A percentile compares a stretch with the other conserved stretches of the same genome.
Evolutionary conservation across 306 rosid species (phyloP).

Genomic region (Lithocarpus polystachyus): DNA sequence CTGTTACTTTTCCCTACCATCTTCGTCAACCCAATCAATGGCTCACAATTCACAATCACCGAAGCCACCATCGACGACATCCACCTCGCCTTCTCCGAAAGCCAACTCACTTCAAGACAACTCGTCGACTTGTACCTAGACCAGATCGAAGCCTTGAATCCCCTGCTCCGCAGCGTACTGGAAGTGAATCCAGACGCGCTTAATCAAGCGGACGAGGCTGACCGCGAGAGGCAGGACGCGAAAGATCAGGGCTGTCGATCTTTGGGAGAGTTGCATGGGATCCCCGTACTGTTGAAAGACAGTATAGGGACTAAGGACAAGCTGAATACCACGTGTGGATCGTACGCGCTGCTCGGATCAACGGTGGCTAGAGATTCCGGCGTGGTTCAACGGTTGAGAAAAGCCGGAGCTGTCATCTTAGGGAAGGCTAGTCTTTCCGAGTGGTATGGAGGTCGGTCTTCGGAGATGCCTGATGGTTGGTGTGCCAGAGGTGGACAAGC

Average conservation of each 20-base stretch:
- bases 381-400: constrained; percentile 49
- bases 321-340: constrained; percentile 59
- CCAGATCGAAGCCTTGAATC: constrained; percentile 43
- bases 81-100: constrained; percentile 40
- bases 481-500: constrained; percentile 54
- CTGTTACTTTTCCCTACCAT: not conserved
- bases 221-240: constrained; percentile 30
- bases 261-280: constrained; percentile 45
- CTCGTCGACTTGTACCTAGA: constrained; percentile 48
- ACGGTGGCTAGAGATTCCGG: constrained; percentile 56
- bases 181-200: constrained; percentile 69
- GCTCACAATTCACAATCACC: constrained; percentile 21
- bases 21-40: constrained; percentile 6
- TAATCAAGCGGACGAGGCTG: constrained; percentile 59
- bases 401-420: constrained; percentile 54
- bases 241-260: not conserved
- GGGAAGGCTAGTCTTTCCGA: constrained; percentile 59
- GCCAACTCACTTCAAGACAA: constrained; percentile 38
- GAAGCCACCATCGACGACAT: constrained; percentile 59
- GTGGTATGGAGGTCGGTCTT: constrained; percentile 48
- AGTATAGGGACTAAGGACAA: constrained; percentile 48
- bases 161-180: constrained; percentile 50
- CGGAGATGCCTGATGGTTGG: constrained; percentile 37
- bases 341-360: constrained; percentile 61
- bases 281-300: constrained; percentile 66